Base-by-base conservation (phyloP, 257 asterid species). In the Datura wrightii region DNA sequence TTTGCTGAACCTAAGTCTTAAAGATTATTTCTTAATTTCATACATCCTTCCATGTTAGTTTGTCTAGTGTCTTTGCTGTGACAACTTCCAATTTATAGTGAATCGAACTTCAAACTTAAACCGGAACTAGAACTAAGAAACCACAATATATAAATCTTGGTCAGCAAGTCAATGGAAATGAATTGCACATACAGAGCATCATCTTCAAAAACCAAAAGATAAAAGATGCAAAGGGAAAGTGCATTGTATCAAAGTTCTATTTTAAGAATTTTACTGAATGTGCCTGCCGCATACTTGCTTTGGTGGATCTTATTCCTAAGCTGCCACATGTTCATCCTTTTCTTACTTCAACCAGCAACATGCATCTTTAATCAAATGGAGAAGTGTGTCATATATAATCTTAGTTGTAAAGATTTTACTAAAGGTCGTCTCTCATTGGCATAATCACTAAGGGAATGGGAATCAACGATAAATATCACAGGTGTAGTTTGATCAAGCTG, bases 181-280 rank as follows among this genome's bases (percentile, higher is more conserved):
- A 52, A 78, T 52, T 78, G 48, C 82, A 78, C 62, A 31, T 53
- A 52, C 65, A 78, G 14, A 52, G 3, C 34, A 78, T 31, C 82
- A 78, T 78, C 9, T 10, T 34, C 48, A 78, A 78, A 52, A 52
- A 52, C 24, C 48, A 8, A 52, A 78, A 78, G 46, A 50, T 76
- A 76, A 76, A 52, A 74, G 81, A 52, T 52, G 16, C 16, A 52
- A 31, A 78, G 46, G 31, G 34, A 5, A 52, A 34, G 63, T 78
- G 63, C 65, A 78, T 78, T 34, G 16, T 52, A 78, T 52, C 63
- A 34, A 36, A 52, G 62, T 78, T 78, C 82, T 52, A 52, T 78
- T 34, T 78, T 78, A n/a, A 78, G 63, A 78, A 78, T 65, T 78
- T 78, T 1, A 78, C 42, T 52, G 34, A 78, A 78, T 52, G 50